Evolutionary conservation across 2,329 filamentous ascomycete species (phyloP).

Genomic region (Daldinia eschscholtzii): DNA sequence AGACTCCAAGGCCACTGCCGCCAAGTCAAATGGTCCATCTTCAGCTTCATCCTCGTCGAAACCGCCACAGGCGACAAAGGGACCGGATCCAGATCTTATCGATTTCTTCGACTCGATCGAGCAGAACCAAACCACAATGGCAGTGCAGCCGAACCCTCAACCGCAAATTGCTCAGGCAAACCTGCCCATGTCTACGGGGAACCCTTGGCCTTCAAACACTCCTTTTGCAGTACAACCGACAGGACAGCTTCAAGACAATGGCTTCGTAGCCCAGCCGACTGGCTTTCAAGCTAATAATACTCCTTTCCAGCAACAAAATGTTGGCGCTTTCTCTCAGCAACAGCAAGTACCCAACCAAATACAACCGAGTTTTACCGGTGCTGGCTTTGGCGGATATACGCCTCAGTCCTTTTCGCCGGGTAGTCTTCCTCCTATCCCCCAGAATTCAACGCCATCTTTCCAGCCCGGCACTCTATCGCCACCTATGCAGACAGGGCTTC

Average conservation of each 20-base stretch:
- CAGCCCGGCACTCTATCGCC: constrained; percentile 59
- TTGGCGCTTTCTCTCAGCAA: constrained; percentile 50
- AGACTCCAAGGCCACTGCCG: constrained; percentile 55
- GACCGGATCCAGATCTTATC: constrained; percentile 82
- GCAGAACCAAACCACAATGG: constrained; percentile 82
- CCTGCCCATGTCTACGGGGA: constrained; percentile 49
- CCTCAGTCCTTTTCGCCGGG: constrained; percentile 71
- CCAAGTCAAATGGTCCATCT: constrained; percentile 57
- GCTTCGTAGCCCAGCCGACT: constrained; percentile 52
- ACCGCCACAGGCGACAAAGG: constrained; percentile 66
- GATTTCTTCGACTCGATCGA: constrained; percentile 97
- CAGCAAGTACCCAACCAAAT: constrained; percentile 59
- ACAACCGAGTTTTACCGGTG: constrained; percentile 71
- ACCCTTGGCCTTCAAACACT: constrained; percentile 55
- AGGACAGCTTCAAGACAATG: constrained; percentile 50
- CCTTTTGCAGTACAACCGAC: constrained; percentile 54
- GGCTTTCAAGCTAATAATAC: constrained; percentile 58
- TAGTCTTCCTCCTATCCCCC: constrained; percentile 68
- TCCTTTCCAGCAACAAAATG: constrained; percentile 59
- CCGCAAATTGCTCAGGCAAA: constrained; percentile 50
- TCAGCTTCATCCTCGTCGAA: constrained; percentile 54
- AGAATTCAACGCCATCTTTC: constrained; percentile 67
- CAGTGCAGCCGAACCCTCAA: constrained; percentile 58
- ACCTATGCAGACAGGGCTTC: constrained; percentile 57
- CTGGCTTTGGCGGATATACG: constrained; percentile 86